Evolutionary conservation across 257 asterid genomes (phyloP), one percentile per base, ranked within the genome.

Genomic region (Ocimum tenuiflorum): DNA sequence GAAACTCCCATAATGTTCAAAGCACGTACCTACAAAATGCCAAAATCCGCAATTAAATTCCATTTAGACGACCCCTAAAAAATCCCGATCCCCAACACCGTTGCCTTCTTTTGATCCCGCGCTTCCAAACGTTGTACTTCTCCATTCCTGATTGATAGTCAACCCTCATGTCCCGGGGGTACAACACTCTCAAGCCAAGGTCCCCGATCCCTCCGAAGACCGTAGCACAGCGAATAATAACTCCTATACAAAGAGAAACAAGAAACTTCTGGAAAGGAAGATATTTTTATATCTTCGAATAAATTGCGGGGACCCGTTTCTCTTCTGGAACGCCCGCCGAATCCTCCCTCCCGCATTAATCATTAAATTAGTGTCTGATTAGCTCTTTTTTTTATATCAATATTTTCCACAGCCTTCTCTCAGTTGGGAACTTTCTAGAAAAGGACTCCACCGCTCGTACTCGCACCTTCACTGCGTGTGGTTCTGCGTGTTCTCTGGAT

Each of bases 361-460:
- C 18, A 60, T 71, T 63, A 4, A 59, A 46, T 23, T 29, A 0
- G 8, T 23, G 35, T 38, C 39, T 24, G 2, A 36, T 35, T 60
- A 35, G 8, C 11, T n/a, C n/a, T 22, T 60, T 39, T 59, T 22
- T 2, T 19, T 14, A 3, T 18, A 29, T 50, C 39, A 4, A 41
- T 43, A 4, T 18, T 23, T 59, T 68, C 65, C 20, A 56, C 62
- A 65, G n/a, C 49, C 61, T 41, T 60, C 71, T 62, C 63, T 39
- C 22, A 33, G 13, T 18, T 43, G 64, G 53, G 79, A 76, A 69
- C 73, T n/a, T 79, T 79, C 83, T 75, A 72, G 83, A 79, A 75
- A 74, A 64, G 12, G 29, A 63, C 67, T 54, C 55, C 43, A 23
- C 38, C 55, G 24, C 62, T 20, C 62, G 33, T 33, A 14, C 51